phyloP scores from a whole-genome alignment of 1,284 basidiomycete species.

The Fomes fomentarius region DNA sequence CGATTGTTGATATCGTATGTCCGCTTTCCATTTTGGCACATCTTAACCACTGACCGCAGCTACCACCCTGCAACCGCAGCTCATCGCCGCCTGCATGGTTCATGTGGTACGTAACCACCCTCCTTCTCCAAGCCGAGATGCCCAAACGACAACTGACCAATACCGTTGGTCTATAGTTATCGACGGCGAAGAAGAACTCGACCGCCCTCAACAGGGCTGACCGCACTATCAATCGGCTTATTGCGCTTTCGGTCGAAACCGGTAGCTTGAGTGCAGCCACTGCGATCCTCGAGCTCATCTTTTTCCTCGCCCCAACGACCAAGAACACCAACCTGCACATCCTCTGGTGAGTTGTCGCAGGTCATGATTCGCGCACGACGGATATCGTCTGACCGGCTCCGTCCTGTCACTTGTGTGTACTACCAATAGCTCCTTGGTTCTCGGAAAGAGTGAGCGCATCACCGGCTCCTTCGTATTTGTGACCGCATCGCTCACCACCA shows the following conservation, averaged over 20 bases:
- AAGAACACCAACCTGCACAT: constrained; percentile 10
- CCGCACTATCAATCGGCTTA: constrained; percentile 15
- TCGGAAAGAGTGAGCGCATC: constrained; percentile 11
- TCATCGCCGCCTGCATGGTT: constrained; percentile 24
- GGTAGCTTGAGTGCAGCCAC: constrained; percentile 5
- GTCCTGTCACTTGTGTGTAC: too few species aligned
- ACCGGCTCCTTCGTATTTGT: background rate
- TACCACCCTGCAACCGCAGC: too few species aligned
- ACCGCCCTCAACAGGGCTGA: constrained; percentile 3
- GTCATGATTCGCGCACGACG: too few species aligned
- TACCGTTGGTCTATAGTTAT: background rate
- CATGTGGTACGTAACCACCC: constrained; percentile 10
- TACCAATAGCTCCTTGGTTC: constrained; percentile 2
- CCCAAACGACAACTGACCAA: too few species aligned
- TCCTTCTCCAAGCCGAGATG: background rate
- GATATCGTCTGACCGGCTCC: too few species aligned
- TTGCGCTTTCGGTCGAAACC: constrained; percentile 20
- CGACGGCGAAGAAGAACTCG: constrained; percentile 8
- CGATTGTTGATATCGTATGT: constrained; percentile 9
- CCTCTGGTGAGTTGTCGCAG: too few species aligned
- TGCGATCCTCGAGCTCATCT: constrained; percentile 10
- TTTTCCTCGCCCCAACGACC: constrained; percentile 10
- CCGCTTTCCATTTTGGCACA: too few species aligned
- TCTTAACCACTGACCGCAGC: too few species aligned
- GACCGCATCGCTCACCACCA: too few species aligned